Conservation (phyloP, 163 green algal species). For the Coccomyxa subellipsoidea region DNA sequence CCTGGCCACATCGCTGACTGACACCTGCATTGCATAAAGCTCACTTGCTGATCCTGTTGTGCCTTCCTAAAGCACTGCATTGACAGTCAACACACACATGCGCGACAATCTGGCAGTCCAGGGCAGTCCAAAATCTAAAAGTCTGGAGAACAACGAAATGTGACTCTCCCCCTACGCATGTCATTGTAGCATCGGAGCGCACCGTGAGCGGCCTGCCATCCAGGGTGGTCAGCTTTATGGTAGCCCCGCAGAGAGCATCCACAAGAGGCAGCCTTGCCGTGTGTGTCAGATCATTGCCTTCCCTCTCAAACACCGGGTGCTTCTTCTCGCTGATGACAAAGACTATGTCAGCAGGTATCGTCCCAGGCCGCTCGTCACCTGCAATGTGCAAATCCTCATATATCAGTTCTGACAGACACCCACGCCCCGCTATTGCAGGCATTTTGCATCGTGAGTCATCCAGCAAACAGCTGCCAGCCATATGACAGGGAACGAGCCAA, state of each 20-base stretch:
- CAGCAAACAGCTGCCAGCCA: no score
- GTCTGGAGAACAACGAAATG: background rate
- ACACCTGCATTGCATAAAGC: conserved; percentile 17
- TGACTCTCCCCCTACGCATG: no score
- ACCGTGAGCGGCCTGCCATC: conserved; percentile 55
- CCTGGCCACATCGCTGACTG: conserved; percentile 36
- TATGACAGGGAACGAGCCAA: no score
- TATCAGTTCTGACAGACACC: no score
- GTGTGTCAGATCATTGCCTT: conserved; percentile 76
- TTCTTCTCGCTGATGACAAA: conserved; percentile 76
- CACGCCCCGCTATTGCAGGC: no score
- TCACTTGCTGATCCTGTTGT: background rate
- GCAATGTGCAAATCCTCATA: conserved; percentile 6
- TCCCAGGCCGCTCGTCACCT: conserved; percentile 71
- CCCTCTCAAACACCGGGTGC: conserved; percentile 66
- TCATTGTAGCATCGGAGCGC: background rate
- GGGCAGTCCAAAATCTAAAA: background rate
- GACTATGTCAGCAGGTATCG: conserved; percentile 70
- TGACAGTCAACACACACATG: background rate
- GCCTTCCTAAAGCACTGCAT: no score
- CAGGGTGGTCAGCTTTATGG: conserved; percentile 46
- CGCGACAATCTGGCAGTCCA: background rate
- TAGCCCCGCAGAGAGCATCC: conserved; percentile 59
- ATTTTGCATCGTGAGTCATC: no score
- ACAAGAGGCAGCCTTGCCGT: conserved; percentile 55